phyloP scores from a whole-genome alignment of 2,329 filamentous ascomycete genomes.

The Aspergillus tamarii region DNA sequence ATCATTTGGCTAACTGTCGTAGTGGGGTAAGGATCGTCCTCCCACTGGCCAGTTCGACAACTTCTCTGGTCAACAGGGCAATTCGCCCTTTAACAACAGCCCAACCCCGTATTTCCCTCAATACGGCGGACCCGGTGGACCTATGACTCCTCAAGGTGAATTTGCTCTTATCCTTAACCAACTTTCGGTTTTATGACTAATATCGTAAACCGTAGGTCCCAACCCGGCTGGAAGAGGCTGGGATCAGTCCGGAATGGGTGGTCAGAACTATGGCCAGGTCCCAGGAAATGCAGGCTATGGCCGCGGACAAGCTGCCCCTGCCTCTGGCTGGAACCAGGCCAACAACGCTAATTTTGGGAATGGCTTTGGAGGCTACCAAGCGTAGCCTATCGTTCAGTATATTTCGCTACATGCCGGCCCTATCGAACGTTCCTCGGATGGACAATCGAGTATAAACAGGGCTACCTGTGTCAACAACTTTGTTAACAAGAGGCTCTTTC shows the following conservation, averaged over 20 bases:
- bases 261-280: slow-evolving; percentile 63
- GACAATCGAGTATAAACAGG: slow-evolving; percentile 12
- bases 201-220: slow-evolving; percentile 45
- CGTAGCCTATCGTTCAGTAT: slow-evolving; percentile 42
- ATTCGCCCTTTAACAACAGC: slow-evolving; percentile 69
- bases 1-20: slow-evolving; percentile 30
- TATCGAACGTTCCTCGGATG: slow-evolving; percentile 16
- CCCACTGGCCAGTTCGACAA: slow-evolving; percentile 82
- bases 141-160: slow-evolving; percentile 64
- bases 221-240: slow-evolving; percentile 61
- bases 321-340: slow-evolving; percentile 57
- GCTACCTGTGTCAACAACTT: slow-evolving; percentile 19
- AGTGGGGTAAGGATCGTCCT: slow-evolving; percentile 99
- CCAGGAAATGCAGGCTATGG: slow-evolving; percentile 79
- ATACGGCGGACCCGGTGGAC: slow-evolving; percentile 73
- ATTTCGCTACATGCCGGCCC: slow-evolving; percentile 14
- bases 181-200: slow-evolving; percentile 15
- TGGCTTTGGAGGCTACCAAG: slow-evolving; percentile 64
- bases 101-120: slow-evolving; percentile 89
- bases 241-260: slow-evolving; percentile 54
- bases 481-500: slow-evolving; percentile 19
- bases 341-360: slow-evolving; percentile 54
- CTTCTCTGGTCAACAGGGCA: slow-evolving; percentile 78
- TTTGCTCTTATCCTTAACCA: slow-evolving; percentile 7
- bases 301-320: slow-evolving; percentile 65